Base-by-base conservation (phyloP, 345 rosid species). In the Odontarrhena argentea region DNA sequence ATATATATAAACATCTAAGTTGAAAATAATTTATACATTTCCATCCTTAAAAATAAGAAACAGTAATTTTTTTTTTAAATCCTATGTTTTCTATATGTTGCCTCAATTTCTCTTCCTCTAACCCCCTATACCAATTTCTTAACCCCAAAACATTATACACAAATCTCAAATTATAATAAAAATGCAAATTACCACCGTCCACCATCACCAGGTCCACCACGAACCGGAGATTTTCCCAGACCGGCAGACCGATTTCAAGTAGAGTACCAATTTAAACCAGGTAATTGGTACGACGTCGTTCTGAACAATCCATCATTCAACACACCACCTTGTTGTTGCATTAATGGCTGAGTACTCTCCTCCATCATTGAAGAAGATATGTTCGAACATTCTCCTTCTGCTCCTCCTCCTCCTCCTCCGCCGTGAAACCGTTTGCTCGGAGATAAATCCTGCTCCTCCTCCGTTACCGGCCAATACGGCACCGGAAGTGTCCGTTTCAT, bases 231-330 rank as follows among this genome's bases (percentile, higher is more conserved):
- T 9, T 6, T n/a, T 24, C 15, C 46, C 57, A 63, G 15, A 47
- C 51, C 64, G 43, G 51, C 36, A 7, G 1, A 36, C 28, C 28
- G 30, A 63, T 47, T 71, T 71, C 32, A 67, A 67, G 79, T 86
- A 51, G 90, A 40, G 84, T 83, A 84, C 96, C 97, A 89, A 74
- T 86, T 93, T 70, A 89, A 69, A 34, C 92, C 96, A 2, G 87
- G 71, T 55, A 86, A 61, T 34, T 86, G 97, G 51, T 78, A 85
- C 15, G 86, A 77, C 51, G 77, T 38, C 68, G 84, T 82, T 71
- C 90, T 77, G 60, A 77, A 81, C 40, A 76, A 53, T 2, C 82
- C 87, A 42, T 89, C 91, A 4, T 86, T 85, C 11, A 83, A 10
- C 25, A 87, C 73, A 45, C 86, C 95, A 60, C 68, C 68, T 66